Percentiles rank a stretch among this genome's conserved stretches.
Conservation (phyloP, 768 basidiomycete genomes). For the Tricholoma flavovirens region DNA sequence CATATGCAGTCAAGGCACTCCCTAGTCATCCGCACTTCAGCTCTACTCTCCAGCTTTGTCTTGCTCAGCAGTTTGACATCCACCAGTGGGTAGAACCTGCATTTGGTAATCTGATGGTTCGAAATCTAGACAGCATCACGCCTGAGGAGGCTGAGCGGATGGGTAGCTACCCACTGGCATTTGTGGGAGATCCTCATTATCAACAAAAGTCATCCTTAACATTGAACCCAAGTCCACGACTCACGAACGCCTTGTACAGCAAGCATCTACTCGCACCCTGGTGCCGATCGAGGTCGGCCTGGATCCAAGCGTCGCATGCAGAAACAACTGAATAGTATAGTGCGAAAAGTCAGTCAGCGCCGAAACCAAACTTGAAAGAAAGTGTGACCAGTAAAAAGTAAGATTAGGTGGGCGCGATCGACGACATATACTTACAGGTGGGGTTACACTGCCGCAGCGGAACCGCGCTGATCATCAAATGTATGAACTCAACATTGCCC, state of each 20-base stretch:
- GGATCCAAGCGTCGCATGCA: conserved; percentile 47
- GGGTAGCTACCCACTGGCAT: too few species aligned
- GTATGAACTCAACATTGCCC: conserved; percentile 48
- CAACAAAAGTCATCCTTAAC: conserved; percentile 20
- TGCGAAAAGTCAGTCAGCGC: not conserved
- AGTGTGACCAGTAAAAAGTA: too few species aligned
- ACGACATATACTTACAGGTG: conserved; percentile 36
- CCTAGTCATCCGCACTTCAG: too few species aligned
- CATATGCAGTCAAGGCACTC: too few species aligned
- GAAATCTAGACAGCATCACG: too few species aligned
- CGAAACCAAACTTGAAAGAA: too few species aligned
- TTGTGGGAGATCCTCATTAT: conserved; percentile 26
- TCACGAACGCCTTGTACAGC: conserved; percentile 43
- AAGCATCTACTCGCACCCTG: conserved; percentile 39
- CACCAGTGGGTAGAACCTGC: too few species aligned
- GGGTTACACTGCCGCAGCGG: conserved; percentile 45
- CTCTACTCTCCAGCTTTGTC: too few species aligned
- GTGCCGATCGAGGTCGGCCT: conserved; percentile 45
- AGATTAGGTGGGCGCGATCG: not conserved
- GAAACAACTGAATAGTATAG: conserved; percentile 29
- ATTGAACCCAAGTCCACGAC: conserved; percentile 40
- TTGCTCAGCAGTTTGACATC: too few species aligned
- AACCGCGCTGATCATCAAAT: conserved; percentile 45
- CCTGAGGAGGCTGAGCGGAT: too few species aligned
- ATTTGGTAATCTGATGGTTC: too few species aligned